These are phyloP conservation scores for Fusarium nelsonii DNA, from an alignment of 2,329 filamentous ascomycete genomes.

Conservation along the genomic window DNA sequence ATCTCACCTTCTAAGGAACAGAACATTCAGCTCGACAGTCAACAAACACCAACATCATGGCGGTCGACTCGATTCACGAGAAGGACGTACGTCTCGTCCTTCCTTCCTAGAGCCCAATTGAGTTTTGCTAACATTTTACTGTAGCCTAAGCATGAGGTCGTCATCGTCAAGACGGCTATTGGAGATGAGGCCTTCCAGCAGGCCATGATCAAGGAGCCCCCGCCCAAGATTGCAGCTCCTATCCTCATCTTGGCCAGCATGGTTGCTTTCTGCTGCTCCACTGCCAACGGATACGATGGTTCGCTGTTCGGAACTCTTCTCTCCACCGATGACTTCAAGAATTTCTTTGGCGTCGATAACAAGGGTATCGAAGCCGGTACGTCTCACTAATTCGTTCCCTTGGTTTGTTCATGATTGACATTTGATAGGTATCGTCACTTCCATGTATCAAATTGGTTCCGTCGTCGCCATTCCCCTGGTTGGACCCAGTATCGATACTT, in stretches of 20 bases:
- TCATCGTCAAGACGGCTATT: slow-evolving; percentile 41
- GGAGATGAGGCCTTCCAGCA: slow-evolving; percentile 48
- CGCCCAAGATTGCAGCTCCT: slow-evolving; percentile 31
- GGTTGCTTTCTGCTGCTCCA: slow-evolving; percentile 49
- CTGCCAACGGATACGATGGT: slow-evolving; percentile 59
- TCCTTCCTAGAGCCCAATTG: not conserved
- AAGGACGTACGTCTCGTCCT: slow-evolving; percentile 18
- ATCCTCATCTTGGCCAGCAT: slow-evolving; percentile 42
- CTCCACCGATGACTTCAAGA: slow-evolving; percentile 60
- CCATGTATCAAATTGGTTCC: slow-evolving; percentile 64
- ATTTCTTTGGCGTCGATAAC: slow-evolving; percentile 56
- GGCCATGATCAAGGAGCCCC: slow-evolving; percentile 50
- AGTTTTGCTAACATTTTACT: not conserved
- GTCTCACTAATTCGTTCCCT: not conserved
- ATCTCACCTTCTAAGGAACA: slow-evolving; percentile 17
- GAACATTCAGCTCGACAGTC: slow-evolving; percentile 5
- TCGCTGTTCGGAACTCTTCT: slow-evolving; percentile 64
- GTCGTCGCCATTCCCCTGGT: slow-evolving; percentile 63
- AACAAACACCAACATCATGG: slow-evolving; percentile 34
- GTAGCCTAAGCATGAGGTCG: slow-evolving; percentile 24
- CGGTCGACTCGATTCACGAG: slow-evolving; percentile 37
- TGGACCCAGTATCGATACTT: slow-evolving; percentile 62
- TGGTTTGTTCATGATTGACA: not conserved
- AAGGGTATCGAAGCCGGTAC: slow-evolving; percentile 43
- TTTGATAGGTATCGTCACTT: slow-evolving; percentile 43